phyloP scores from a whole-genome alignment of 164 flowering plant species.

The Magnolia changhungtana region DNA sequence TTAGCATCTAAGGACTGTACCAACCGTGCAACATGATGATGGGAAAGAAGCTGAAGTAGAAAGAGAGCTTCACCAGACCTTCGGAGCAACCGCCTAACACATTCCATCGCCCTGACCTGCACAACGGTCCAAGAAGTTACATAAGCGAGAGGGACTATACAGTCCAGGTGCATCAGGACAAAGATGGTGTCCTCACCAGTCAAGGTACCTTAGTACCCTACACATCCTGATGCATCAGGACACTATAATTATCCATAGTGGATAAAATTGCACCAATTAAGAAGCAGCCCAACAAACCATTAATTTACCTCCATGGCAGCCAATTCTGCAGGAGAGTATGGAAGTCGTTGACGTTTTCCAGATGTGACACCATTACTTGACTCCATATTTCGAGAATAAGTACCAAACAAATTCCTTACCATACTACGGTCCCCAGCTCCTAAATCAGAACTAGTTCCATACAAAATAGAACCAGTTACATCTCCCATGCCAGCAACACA shows the following conservation, averaged over 20 bases:
- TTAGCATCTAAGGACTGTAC: conserved; percentile 67
- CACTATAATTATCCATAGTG: background rate
- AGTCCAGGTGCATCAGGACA: background rate
- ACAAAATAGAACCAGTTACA: conserved; percentile 79
- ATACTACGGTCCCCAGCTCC: conserved; percentile 60
- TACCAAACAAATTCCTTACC: conserved; percentile 74
- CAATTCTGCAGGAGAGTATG: conserved; percentile 85
- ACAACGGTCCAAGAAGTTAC: conserved; percentile 8
- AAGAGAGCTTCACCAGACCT: conserved; percentile 90
- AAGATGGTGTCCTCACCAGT: background rate
- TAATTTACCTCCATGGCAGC: conserved; percentile 88
- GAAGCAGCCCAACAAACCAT: background rate
- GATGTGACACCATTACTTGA: conserved; percentile 42
- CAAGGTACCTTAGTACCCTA: background rate
- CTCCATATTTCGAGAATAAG: conserved; percentile 57
- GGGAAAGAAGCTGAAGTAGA: conserved; percentile 83
- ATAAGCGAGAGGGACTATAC: background rate
- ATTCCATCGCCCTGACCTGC: conserved; percentile 97
- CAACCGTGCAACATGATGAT: conserved; percentile 79
- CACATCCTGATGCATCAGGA: background rate
- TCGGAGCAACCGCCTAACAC: conserved; percentile 84
- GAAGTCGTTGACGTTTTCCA: conserved; percentile 81
- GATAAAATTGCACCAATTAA: background rate
- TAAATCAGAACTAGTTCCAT: conserved; percentile 57
- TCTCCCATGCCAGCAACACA: conserved; percentile 93